phyloP scores from a whole-genome alignment of 345 rosid species.

The Draba incana region DNA sequence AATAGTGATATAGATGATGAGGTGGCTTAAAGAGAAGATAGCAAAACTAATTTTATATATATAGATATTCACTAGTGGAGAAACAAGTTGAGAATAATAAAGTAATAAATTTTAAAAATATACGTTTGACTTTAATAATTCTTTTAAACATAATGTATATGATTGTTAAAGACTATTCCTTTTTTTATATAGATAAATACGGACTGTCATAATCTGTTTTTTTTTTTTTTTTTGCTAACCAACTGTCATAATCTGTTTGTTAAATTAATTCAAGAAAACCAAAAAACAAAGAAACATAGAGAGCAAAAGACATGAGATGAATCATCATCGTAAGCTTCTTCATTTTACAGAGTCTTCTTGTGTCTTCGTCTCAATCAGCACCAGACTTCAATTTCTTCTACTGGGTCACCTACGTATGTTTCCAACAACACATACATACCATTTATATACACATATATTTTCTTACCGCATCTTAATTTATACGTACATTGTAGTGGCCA shows the following conservation, averaged over 20 bases:
- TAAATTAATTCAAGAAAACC: not conserved
- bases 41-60: no score
- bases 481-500: conserved; percentile 65
- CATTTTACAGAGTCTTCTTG: conserved; percentile 13
- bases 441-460: not conserved
- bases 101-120: not conserved
- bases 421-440: not conserved
- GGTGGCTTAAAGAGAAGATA: no score
- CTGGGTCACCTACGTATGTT: conserved; percentile 43
- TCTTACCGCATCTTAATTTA: not conserved
- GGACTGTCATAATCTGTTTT: not conserved
- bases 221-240: no score
- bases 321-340: conserved; percentile 29
- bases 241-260: not conserved
- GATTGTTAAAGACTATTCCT: not conserved
- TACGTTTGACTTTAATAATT: not conserved
- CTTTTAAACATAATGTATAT: not conserved
- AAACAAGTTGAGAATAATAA: conserved; percentile 11
- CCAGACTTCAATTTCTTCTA: conserved; percentile 42
- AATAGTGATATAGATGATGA: no score
- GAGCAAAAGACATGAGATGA: conserved; percentile 30
- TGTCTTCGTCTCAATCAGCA: conserved; percentile 21
- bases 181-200: not conserved
- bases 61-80: conserved; percentile 25
- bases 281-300: not conserved